These are phyloP conservation scores for Phaffomyces antillensis DNA, from an alignment of 805 yeast species.

Conservation along the genomic window DNA sequence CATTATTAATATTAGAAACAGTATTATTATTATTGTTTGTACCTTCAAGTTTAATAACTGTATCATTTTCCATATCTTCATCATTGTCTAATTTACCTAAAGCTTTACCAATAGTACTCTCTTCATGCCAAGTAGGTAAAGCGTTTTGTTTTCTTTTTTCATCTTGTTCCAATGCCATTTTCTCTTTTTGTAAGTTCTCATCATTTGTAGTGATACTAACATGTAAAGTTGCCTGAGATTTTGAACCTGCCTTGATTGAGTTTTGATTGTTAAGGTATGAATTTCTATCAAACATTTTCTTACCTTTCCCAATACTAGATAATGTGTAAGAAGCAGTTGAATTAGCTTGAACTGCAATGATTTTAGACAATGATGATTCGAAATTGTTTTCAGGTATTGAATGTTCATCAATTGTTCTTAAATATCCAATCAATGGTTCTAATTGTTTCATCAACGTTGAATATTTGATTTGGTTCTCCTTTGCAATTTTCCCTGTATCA, in stretches of 20 bases:
- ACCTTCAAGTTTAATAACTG: no score
- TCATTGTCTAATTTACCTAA: constrained; percentile 50
- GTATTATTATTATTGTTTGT: no score
- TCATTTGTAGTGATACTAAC: constrained; percentile 84
- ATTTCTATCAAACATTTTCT: constrained; percentile 35
- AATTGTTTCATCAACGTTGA: constrained; percentile 83
- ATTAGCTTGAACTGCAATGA: constrained; percentile 77
- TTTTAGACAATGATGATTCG: constrained; percentile 72
- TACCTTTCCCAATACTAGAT: constrained; percentile 37
- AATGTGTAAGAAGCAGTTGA: constrained; percentile 65
- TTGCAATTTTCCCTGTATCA: constrained; percentile 77
- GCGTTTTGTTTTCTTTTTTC: constrained; percentile 85
- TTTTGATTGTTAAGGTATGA: constrained; percentile 31
- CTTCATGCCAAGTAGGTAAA: constrained; percentile 93
- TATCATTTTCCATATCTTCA: constrained; percentile 28
- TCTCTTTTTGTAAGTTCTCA: constrained; percentile 62
- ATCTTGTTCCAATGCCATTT: constrained; percentile 56
- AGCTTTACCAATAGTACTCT: constrained; percentile 75
- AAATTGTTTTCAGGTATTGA: constrained; percentile 83
- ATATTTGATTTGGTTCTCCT: constrained; percentile 71
- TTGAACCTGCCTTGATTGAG: constrained; percentile 47
- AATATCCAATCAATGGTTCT: constrained; percentile 76
- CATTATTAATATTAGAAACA: background rate
- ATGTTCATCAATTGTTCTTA: constrained; percentile 77
- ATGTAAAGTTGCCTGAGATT: constrained; percentile 79